These are phyloP conservation scores for Boletus rufocinnamomeus DNA, from an alignment of 768 basidiomycete genomes.

Conservation along the genomic window DNA sequence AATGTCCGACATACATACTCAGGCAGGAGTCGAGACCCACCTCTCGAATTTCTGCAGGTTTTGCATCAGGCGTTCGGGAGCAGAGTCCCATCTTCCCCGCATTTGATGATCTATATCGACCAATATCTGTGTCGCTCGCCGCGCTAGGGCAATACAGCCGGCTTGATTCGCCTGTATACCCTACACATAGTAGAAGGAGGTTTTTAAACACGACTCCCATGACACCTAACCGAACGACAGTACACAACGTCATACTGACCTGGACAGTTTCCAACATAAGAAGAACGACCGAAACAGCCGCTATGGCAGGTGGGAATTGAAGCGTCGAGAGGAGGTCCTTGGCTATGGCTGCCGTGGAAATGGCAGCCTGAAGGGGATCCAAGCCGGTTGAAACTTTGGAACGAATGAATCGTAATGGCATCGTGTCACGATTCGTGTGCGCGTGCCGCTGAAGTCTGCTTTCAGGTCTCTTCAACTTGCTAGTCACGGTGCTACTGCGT, in stretches of 20 bases:
- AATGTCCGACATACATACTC: not conserved
- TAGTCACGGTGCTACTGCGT: not conserved
- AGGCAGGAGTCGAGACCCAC: constrained; percentile 28
- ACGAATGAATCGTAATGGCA: constrained; percentile 34
- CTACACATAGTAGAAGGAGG: constrained; percentile 14
- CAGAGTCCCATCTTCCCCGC: constrained; percentile 45
- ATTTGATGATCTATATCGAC: constrained; percentile 48
- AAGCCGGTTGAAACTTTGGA: constrained; percentile 25
- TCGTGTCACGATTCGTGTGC: too few species aligned
- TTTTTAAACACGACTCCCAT: not conserved
- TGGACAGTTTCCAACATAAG: constrained; percentile 49
- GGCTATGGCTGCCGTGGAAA: constrained; percentile 32
- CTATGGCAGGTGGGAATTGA: constrained; percentile 46
- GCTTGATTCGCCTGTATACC: constrained; percentile 40
- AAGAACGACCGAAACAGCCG: constrained; percentile 42
- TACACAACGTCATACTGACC: constrained; percentile 26
- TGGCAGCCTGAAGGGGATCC: constrained; percentile 34
- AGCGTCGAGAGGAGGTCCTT: constrained; percentile 36
- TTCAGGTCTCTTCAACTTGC: not conserved
- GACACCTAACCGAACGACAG: not conserved
- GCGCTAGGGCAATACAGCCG: constrained; percentile 41
- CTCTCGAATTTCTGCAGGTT: constrained; percentile 44
- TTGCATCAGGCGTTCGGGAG: constrained; percentile 41
- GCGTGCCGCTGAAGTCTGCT: too few species aligned
- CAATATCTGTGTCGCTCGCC: constrained; percentile 44